These are phyloP conservation scores for Cladosporium sp. DNA, from an alignment of 2,329 filamentous ascomycete genomes.

Conservation along the genomic window DNA sequence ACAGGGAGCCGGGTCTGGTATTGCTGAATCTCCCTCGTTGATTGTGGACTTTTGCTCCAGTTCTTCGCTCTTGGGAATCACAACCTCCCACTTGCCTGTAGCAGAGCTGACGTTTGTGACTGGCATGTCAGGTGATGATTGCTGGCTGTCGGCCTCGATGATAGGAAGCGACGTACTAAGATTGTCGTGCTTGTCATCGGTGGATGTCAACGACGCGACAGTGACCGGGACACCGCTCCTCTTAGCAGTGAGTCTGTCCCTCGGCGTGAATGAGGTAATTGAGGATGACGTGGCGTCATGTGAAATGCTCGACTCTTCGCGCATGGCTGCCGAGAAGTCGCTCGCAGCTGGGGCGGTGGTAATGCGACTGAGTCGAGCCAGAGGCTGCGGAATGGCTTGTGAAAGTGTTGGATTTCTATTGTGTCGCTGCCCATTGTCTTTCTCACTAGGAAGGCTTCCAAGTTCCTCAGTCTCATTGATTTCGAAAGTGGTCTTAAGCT, in stretches of 20 bases:
- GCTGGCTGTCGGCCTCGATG: no score
- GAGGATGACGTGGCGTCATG: background rate
- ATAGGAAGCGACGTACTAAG: background rate
- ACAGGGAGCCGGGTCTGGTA: background rate
- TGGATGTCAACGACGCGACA: background rate
- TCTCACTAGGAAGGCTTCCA: no score
- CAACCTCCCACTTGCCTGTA: background rate
- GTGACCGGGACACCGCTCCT: background rate
- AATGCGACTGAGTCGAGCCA: conserved; percentile 4
- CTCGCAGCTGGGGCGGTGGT: background rate
- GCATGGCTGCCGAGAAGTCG: background rate
- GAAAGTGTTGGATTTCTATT: background rate
- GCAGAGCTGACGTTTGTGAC: background rate
- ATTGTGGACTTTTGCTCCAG: background rate
- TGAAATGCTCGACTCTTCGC: background rate
- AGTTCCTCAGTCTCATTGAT: no score
- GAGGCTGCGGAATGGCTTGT: background rate
- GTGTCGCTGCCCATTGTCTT: no score
- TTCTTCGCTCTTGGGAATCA: background rate
- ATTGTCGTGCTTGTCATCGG: no score
- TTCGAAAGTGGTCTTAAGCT: no score
- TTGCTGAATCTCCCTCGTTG: background rate
- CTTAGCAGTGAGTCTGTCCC: background rate
- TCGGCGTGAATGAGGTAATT: background rate
- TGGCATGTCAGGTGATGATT: no score